Base-by-base conservation (phyloP, 257 asterid species). In the Eucommia ulmoides region DNA sequence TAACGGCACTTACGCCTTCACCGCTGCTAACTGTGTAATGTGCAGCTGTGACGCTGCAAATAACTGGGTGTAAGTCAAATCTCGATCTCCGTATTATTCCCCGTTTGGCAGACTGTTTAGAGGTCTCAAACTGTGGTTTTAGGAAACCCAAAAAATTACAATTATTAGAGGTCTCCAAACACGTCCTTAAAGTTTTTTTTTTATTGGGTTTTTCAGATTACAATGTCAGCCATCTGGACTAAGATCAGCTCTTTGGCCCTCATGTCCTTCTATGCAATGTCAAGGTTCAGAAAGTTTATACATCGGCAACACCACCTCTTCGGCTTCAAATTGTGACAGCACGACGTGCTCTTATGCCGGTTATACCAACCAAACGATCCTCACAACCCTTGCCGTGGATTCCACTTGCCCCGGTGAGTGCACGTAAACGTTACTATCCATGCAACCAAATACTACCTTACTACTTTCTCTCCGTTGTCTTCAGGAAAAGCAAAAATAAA, bases 321-420 rank as follows among this genome's bases (percentile, higher is more conserved):
- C 76, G 2, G 71, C 71, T 23, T 88, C 94, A 47, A 71, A 69
- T 24, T 51, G 12, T 29, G 7, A 12, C 12, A 29, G 65, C 60
- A 60, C 75, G 22, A 63, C 75, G 6, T 88, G 95, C 49, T 59
- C 87, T 29, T 88, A 88, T 45, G 61, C 84, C 52, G 97, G 97
- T 56, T 82, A 73, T 67, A 66, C 56, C 59, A 25, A 25, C 65
- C 70, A 52, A 51, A 65, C 67, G 16, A 63, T 82, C 55, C 60
- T 61, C 21, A 72, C 89, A 0, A 45, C 63, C 16, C 1, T 74
- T 19, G 65, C 59, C 53, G 7, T 38, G 17, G 60, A 61, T 10
- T 67, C 79, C 3, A 82, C 87, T 58, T 88, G 97, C 60, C 75
- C 86, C 19, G 82, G 94, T 83, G 24, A 53, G 89, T 72, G 18